phyloP scores from a whole-genome alignment of 306 rosid genomes.

The Arachis stenosperma region DNA sequence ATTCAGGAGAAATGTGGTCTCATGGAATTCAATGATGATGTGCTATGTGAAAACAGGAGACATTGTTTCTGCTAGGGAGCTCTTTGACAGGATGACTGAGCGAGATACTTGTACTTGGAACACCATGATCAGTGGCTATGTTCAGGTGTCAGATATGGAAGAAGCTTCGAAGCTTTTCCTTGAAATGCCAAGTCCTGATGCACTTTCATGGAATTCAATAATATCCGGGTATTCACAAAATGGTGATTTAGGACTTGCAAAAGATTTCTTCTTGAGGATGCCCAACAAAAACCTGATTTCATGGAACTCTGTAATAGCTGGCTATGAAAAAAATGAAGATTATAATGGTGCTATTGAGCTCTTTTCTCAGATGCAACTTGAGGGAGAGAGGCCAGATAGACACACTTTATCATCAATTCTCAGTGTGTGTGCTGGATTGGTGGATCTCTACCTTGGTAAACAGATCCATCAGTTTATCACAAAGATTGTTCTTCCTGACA shows the following conservation, averaged over 20 bases:
- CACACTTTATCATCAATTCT: constrained; percentile 56
- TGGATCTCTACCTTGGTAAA: constrained; percentile 55
- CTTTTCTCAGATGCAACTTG: constrained; percentile 52
- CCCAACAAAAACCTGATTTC: constrained; percentile 49
- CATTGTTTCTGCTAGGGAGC: constrained; percentile 49
- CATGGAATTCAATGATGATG: constrained; percentile 64
- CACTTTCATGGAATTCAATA: constrained; percentile 53
- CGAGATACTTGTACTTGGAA: constrained; percentile 56
- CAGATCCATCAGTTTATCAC: constrained; percentile 56
- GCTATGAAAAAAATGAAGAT: constrained; percentile 50
- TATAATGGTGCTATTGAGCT: constrained; percentile 46
- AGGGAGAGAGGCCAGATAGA: constrained; percentile 54
- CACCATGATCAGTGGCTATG: constrained; percentile 53
- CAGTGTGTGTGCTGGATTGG: constrained; percentile 51
- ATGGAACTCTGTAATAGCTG: constrained; percentile 59
- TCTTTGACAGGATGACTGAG: constrained; percentile 50
- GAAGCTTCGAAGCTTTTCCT: constrained; percentile 51
- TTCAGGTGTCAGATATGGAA: constrained; percentile 51
- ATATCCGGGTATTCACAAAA: constrained; percentile 51
- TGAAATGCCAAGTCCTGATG: constrained; percentile 50
- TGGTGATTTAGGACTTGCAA: constrained; percentile 43
- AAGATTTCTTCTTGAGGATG: constrained; percentile 50
- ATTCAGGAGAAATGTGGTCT: constrained; percentile 49
- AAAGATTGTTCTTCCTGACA: constrained; percentile 51
- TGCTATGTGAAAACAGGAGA: constrained; percentile 53